Evolutionary conservation across 2,329 filamentous ascomycete species (phyloP).

Genomic region (Aspergillus flavus): DNA sequence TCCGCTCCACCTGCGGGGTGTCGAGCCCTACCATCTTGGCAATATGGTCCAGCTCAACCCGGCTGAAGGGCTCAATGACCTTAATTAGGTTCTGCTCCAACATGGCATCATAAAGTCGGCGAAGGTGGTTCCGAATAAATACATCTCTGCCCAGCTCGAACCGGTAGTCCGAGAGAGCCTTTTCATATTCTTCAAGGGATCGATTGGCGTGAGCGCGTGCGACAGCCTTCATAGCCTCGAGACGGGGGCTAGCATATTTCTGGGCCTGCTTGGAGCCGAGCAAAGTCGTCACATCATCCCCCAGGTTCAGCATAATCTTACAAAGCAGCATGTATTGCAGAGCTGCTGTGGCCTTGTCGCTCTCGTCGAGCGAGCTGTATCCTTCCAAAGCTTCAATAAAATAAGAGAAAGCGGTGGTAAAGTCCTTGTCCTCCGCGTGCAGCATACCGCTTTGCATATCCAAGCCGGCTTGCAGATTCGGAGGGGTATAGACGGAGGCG

Average conservation of each 20-base stretch:
- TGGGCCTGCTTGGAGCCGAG: conserved; percentile 96
- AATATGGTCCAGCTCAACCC: conserved; percentile 95
- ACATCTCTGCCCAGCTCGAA: conserved; percentile 92
- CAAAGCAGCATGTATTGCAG: conserved; percentile 99
- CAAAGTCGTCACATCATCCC: conserved; percentile 91
- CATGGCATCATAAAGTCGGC: conserved; percentile 96
- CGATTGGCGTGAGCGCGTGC: conserved; percentile 93
- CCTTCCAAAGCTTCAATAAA: conserved; percentile 99
- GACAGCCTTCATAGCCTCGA: conserved; percentile 99
- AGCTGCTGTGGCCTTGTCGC: conserved; percentile 87
- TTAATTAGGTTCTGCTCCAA: conserved; percentile 99
- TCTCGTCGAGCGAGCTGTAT: conserved; percentile 90
- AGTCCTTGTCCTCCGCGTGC: conserved; percentile 97
- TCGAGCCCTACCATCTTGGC: conserved; percentile 97
- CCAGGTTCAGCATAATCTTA: conserved; percentile 99
- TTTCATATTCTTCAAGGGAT: conserved; percentile 95
- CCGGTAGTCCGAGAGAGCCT: conserved; percentile 83
- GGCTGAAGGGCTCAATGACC: conserved; percentile 97
- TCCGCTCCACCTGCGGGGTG: conserved; percentile 94
- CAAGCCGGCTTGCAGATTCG: conserved; percentile 89
- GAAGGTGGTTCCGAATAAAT: conserved; percentile 96
- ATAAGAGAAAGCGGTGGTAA: conserved; percentile 98
- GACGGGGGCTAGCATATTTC: conserved; percentile 91
- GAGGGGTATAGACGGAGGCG: conserved; percentile 95
- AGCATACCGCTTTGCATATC: conserved; percentile 99